A percentile compares a stretch with the other conserved stretches of the same genome.
Conservation (phyloP, 2,329 filamentous ascomycete species). For the Nemania bipapillata region DNA sequence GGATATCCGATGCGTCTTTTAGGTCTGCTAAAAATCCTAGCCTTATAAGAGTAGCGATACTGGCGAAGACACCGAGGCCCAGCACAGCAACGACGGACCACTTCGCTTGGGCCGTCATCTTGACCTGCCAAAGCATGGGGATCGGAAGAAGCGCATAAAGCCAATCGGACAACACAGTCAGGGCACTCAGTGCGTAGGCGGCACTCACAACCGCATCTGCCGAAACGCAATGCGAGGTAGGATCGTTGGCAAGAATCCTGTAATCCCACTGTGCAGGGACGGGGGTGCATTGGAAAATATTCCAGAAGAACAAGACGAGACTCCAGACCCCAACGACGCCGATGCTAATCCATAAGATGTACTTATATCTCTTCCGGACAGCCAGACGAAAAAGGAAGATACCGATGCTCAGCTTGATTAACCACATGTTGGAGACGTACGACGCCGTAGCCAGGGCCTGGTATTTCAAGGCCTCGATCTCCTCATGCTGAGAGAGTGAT, state of each 20-base stretch:
- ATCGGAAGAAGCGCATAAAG: conserved; percentile 65
- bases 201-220: conserved; percentile 59
- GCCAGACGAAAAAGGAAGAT: conserved; percentile 64
- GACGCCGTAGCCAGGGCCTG: conserved; percentile 63
- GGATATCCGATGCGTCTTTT: conserved; percentile 58
- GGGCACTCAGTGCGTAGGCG: conserved; percentile 63
- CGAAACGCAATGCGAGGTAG: conserved; percentile 57
- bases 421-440: conserved; percentile 66
- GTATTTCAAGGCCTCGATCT: conserved; percentile 63
- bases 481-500: conserved; percentile 55
- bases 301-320: conserved; percentile 63
- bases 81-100: conserved; percentile 62
- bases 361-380: conserved; percentile 59
- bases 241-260: conserved; percentile 53
- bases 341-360: conserved; percentile 60
- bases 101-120: conserved; percentile 65
- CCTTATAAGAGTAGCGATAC: conserved; percentile 64
- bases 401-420: conserved; percentile 67
- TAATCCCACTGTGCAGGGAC: conserved; percentile 65
- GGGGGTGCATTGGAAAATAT: conserved; percentile 60
- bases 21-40: conserved; percentile 61
- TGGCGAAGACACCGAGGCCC: conserved; percentile 65
- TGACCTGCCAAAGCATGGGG: conserved; percentile 65
- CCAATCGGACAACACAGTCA: conserved; percentile 66
- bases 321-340: conserved; percentile 61